Percentiles rank a stretch among this genome's conserved stretches.
Evolutionary conservation across 176 grass and related monocot genomes (phyloP).

Genomic region (Chloris gayana): DNA sequence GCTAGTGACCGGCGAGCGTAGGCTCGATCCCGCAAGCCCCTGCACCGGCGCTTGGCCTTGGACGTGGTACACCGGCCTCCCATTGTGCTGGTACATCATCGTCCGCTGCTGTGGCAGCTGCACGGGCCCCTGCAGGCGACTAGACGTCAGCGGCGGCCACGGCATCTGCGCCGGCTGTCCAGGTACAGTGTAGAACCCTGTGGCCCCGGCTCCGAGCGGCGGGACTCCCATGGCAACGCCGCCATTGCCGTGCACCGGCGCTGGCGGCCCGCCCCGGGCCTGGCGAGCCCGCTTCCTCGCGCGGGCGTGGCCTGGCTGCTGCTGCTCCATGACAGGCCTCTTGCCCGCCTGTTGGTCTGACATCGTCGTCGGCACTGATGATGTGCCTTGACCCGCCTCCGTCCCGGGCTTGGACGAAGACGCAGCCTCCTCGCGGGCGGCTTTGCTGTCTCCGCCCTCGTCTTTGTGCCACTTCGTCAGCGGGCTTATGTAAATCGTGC

Average conservation of each 20-base stretch:
- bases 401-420: background rate
- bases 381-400: background rate
- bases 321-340: slow-evolving; percentile 3
- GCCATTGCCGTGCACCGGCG: background rate
- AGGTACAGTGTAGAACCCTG: background rate
- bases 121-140: background rate
- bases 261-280: background rate
- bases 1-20: background rate
- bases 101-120: background rate
- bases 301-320: background rate
- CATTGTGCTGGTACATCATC: background rate
- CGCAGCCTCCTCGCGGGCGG: background rate
- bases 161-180: background rate
- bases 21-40: background rate
- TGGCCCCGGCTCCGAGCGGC: background rate
- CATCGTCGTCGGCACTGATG: background rate
- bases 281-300: background rate
- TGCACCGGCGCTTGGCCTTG: too few relatives aligned
- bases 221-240: background rate
- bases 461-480: background rate
- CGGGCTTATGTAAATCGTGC: slow-evolving; percentile 27
- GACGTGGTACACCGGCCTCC: too few relatives aligned
- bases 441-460: background rate
- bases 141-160: background rate
- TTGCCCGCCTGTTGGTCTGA: slow-evolving; percentile 4